These are phyloP conservation scores for Atalantia buxifolia DNA, from an alignment of 345 rosid genomes.

Conservation along the genomic window DNA sequence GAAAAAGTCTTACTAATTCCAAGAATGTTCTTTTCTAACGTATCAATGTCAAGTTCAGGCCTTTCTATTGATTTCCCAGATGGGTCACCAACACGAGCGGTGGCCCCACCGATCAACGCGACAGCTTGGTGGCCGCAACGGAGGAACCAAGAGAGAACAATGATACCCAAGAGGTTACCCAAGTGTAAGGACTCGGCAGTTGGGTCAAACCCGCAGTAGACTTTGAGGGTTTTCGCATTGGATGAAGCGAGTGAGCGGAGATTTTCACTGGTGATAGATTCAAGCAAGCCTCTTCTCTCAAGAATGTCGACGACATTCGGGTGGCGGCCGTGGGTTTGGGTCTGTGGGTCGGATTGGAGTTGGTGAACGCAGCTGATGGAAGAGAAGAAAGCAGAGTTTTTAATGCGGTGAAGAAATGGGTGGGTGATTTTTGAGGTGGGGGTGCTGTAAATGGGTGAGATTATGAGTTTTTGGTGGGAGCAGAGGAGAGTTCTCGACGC, in stretches of 20 bases:
- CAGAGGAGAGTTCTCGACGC: constrained; percentile 35
- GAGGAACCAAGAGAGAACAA: constrained; percentile 94
- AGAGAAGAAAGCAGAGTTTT: constrained; percentile 25
- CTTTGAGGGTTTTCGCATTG: constrained; percentile 29
- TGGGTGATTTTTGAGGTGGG: constrained; percentile 13
- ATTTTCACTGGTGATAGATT: constrained; percentile 71
- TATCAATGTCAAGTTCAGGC: constrained; percentile 63
- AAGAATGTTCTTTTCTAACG: constrained; percentile 53
- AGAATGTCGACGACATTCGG: constrained; percentile 68
- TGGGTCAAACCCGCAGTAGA: constrained; percentile 96
- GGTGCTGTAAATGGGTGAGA: constrained; percentile 26
- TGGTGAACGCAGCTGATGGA: constrained; percentile 37
- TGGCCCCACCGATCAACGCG: constrained; percentile 93
- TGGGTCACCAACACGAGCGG: constrained; percentile 90
- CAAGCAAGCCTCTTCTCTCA: constrained; percentile 79
- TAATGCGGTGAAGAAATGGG: constrained; percentile 15
- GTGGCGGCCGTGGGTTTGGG: constrained; percentile 28
- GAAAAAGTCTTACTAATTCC: constrained; percentile 51
- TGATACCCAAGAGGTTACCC: constrained; percentile 86
- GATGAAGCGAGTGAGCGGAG: constrained; percentile 61
- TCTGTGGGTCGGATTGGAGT: constrained; percentile 26
- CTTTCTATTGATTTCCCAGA: constrained; percentile 91
- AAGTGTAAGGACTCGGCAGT: constrained; percentile 91
- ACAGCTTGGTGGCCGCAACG: constrained; percentile 86
- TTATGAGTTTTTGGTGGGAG: constrained; percentile 30